Evolutionary conservation across 305 asterid species (phyloP).

Genomic region (Fraxinus sp.): DNA sequence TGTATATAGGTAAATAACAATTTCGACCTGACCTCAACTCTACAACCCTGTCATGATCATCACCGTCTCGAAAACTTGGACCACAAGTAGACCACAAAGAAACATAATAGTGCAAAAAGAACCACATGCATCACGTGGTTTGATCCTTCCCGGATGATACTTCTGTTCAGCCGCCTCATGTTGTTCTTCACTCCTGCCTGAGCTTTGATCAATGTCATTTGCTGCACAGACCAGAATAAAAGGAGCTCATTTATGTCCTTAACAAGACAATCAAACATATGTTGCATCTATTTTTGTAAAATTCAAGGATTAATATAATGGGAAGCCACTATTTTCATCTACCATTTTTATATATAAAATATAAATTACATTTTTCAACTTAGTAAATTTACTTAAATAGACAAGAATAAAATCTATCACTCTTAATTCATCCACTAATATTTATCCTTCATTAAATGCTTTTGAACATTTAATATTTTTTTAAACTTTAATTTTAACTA

Average conservation of each 20-base stretch:
- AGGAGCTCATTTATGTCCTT: not conserved
- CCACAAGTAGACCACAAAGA: constrained; percentile 59
- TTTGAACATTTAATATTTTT: too few relatives aligned
- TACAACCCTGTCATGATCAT: constrained; percentile 14
- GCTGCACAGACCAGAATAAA: constrained; percentile 37
- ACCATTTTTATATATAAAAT: too few relatives aligned
- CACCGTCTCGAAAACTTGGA: constrained; percentile 60
- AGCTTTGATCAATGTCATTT: constrained; percentile 87
- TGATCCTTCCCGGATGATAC: constrained; percentile 76
- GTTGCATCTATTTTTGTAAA: not conserved
- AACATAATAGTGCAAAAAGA: constrained; percentile 72
- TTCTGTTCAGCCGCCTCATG: constrained; percentile 76
- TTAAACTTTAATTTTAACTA: too few relatives aligned
- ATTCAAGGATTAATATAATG: not conserved
- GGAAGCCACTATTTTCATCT: too few relatives aligned
- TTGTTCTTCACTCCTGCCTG: constrained; percentile 94
- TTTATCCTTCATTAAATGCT: too few relatives aligned
- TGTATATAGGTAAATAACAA: not conserved
- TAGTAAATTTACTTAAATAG: too few relatives aligned
- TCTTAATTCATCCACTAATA: too few relatives aligned
- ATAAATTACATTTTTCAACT: too few relatives aligned
- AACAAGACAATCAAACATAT: not conserved
- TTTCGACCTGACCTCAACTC: constrained; percentile 12
- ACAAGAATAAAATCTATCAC: too few relatives aligned
- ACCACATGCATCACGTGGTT: constrained; percentile 79